Conservation (phyloP, 345 rosid species). For the Citrus inodora region DNA sequence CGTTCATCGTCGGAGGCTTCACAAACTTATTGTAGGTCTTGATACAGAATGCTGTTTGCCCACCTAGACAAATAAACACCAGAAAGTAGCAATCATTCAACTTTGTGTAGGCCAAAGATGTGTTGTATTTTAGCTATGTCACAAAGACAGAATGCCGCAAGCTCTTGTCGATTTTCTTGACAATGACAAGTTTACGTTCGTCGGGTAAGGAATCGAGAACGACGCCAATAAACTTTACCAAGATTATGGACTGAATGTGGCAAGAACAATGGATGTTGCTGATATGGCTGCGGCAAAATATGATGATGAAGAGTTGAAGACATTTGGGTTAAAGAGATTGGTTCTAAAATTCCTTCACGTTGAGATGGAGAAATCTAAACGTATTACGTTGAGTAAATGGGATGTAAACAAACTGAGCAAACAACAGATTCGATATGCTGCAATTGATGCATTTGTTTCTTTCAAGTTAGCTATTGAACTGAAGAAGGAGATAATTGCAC, state of each 20-base stretch:
- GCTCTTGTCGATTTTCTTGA: background rate
- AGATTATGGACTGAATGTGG: background rate
- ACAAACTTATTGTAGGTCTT: background rate
- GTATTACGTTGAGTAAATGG: background rate
- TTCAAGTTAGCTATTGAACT: background rate
- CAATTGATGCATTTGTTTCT: slow-evolving; percentile 12
- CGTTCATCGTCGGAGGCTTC: background rate
- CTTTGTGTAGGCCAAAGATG: background rate
- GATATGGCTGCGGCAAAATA: background rate
- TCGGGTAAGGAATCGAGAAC: background rate
- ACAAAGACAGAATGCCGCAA: background rate
- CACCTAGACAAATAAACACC: no score
- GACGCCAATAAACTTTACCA: background rate
- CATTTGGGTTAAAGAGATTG: background rate
- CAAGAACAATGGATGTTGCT: background rate
- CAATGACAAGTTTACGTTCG: background rate
- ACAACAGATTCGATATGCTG: slow-evolving; percentile 6
- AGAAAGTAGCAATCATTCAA: slow-evolving; percentile 2
- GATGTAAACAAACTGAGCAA: background rate
- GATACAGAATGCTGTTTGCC: no score
- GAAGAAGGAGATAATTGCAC: background rate
- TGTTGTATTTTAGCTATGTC: background rate
- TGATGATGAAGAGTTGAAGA: background rate
- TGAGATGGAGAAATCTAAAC: background rate
- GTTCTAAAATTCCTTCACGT: background rate